A percentile compares a stretch with the other conserved stretches of the same genome.
phyloP scores from a whole-genome alignment of 257 asterid genomes.

The Datura wrightii region DNA sequence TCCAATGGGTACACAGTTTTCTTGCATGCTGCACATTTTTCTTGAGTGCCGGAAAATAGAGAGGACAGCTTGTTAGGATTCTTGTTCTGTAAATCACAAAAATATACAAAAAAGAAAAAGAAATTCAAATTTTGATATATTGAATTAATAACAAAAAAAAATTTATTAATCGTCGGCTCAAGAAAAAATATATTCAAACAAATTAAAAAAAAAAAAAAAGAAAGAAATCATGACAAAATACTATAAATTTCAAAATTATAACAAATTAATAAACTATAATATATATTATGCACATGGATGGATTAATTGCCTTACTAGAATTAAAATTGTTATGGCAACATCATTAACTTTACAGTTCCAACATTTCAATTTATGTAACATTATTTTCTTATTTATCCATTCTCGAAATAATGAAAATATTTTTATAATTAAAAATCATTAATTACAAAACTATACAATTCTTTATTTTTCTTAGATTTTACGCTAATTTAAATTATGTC shows the following conservation, averaged over 20 bases:
- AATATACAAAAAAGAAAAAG: not conserved
- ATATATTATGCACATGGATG: too few relatives aligned
- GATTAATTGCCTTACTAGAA: too few relatives aligned
- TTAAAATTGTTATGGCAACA: too few relatives aligned
- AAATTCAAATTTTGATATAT: not conserved
- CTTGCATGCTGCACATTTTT: constrained; percentile 64
- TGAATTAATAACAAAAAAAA: not conserved
- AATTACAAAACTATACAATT: too few relatives aligned
- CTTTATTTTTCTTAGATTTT: too few relatives aligned
- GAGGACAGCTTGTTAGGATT: constrained; percentile 59
- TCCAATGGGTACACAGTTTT: constrained; percentile 74
- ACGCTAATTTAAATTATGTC: not conserved
- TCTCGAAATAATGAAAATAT: not conserved
- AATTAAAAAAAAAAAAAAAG: too few relatives aligned
- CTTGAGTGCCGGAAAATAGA: constrained; percentile 76
- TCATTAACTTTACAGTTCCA: too few relatives aligned
- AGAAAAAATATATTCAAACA: too few relatives aligned
- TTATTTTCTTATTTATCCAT: not conserved
- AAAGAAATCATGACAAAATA: too few relatives aligned
- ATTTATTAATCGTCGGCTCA: too few relatives aligned
- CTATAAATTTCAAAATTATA: too few relatives aligned
- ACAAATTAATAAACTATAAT: too few relatives aligned
- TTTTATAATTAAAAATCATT: not conserved
- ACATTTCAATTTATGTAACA: not conserved
- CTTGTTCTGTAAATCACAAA: constrained; percentile 47